phyloP scores from a whole-genome alignment of 352 stramenopile genomes.

The Phytophthora constricta region DNA sequence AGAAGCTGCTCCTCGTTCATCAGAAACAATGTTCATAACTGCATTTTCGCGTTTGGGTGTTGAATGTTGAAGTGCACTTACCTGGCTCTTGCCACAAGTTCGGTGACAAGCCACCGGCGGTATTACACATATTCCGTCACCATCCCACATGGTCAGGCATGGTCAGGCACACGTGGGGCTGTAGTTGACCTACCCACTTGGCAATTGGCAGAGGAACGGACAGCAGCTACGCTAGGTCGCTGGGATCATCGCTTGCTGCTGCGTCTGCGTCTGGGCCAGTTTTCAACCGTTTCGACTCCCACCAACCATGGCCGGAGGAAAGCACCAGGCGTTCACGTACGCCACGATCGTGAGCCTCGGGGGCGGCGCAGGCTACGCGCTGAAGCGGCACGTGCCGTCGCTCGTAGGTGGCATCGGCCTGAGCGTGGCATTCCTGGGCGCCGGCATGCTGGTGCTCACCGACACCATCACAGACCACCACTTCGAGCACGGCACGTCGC shows the following conservation, averaged over 20 bases:
- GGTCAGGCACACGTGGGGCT: not conserved
- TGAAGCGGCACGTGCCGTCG: conserved; percentile 70
- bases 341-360: conserved; percentile 68
- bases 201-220: not conserved
- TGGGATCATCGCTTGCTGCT: not conserved
- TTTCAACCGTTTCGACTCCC: not conserved
- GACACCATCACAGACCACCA: conserved; percentile 77
- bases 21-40: too few species aligned
- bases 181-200: not conserved
- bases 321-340: conserved; percentile 79
- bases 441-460: conserved; percentile 67
- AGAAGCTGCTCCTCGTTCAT: too few species aligned
- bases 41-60: not conserved
- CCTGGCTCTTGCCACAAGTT: not conserved
- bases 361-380: conserved; percentile 64
- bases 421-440: conserved; percentile 70
- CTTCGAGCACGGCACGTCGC: conserved; percentile 71
- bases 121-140: not conserved
- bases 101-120: not conserved
- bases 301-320: conserved; percentile 37
- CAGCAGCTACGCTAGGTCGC: not conserved
- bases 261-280: not conserved
- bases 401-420: conserved; percentile 69
- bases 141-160: not conserved
- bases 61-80: not conserved